Base-by-base conservation (phyloP, 768 basidiomycete genomes). In the Trametes punicea region DNA sequence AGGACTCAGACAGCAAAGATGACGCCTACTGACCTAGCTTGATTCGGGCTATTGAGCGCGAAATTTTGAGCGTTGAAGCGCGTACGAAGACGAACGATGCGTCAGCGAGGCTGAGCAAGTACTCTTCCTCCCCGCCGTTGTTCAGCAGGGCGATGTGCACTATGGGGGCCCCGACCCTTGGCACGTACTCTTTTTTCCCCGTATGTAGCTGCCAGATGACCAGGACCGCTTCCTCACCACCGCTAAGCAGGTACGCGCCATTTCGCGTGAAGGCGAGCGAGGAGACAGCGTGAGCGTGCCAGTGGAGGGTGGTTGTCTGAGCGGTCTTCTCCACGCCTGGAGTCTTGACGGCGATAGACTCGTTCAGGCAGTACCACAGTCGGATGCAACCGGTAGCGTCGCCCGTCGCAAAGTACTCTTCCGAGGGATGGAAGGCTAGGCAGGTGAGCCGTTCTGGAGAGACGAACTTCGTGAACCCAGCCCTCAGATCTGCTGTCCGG, bases 331-430 rank as follows among this genome's bases (percentile, higher is more conserved):
- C 89, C 30, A 88, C 80, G 15, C 83, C 84, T 31, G 77, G 75
- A 38, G 77, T 76, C 64, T 79, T 79, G 33, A 58, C 33, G 29
- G 72, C 67, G 23, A 79, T 66, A 21, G 76, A 76, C 64, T 87
- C 81, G 59, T 86, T 82, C 16, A 96, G 77, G 70, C 93, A 96
- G 69, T 97, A 94, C 94, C 96, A 98, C 7, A 98, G 69, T 30
- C 91, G 81, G 44, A 99, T 87, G 60, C 81, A 77, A 51, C 97
- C 97, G 60, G 84, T 84, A 20, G 75, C 77, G 65, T 98, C 95
- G 23, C 97, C 97, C 0, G 96, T 97, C 3, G 93, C 97, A 69
- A 98, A 97, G 71, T 90, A 95, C 53, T 95, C 91, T 60, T 97
- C 88, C 47, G 75, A 78, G 2, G 96, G 96, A 69, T 96, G 93